Evolutionary conservation across 768 basidiomycete species (phyloP).

Genomic region (Kwoniella mangroviensis): DNA sequence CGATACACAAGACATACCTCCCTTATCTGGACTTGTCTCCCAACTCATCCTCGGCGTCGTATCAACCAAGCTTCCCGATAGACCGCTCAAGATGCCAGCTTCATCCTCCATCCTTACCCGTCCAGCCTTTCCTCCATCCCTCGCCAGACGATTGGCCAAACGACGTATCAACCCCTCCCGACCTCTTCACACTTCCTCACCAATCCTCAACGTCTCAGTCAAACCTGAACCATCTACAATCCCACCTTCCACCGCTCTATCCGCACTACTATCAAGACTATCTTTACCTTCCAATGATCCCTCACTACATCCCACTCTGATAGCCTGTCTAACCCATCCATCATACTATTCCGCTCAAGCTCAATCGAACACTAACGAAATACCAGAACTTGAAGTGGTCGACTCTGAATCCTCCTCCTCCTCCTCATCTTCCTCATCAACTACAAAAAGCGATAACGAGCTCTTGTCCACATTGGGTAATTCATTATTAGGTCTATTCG

Average conservation of each 20-base stretch:
- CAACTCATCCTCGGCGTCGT: no score
- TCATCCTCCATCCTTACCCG: not conserved
- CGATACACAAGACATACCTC: no score
- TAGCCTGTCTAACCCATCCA: constrained; percentile 53
- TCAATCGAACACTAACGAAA: constrained; percentile 1
- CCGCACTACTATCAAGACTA: constrained; percentile 51
- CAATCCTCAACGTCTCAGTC: not conserved
- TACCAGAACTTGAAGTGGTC: constrained; percentile 12
- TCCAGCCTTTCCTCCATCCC: constrained; percentile 21
- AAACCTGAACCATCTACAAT: constrained; percentile 16
- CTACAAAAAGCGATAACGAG: constrained; percentile 65
- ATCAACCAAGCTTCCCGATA: not conserved
- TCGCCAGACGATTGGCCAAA: constrained; percentile 29
- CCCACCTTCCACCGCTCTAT: constrained; percentile 44
- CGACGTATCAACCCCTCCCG: constrained; percentile 16
- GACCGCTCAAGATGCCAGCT: not conserved
- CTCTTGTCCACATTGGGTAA: constrained; percentile 79
- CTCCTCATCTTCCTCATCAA: not conserved
- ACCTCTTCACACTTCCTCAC: constrained; percentile 13
- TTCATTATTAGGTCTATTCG: constrained; percentile 85
- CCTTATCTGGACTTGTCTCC: no score
- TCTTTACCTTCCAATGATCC: constrained; percentile 32
- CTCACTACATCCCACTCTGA: constrained; percentile 36
- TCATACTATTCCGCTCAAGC: constrained; percentile 31
- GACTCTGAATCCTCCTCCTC: not conserved